phyloP scores from a whole-genome alignment of 345 rosid genomes.

The Acer negundo region DNA sequence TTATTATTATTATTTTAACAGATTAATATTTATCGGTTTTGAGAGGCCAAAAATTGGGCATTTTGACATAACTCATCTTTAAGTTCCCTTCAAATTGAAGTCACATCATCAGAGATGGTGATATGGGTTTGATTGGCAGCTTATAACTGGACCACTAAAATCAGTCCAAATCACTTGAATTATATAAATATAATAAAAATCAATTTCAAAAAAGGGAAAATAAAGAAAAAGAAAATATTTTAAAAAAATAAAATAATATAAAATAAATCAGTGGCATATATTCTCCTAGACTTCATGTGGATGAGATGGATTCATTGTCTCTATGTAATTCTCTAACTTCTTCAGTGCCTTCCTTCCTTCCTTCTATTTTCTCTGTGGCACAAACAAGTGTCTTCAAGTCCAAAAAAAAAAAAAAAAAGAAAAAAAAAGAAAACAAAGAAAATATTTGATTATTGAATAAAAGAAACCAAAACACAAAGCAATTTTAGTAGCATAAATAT shows the following conservation, averaged over 20 bases:
- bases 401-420: neutral
- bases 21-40: neutral
- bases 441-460: conserved; percentile 12
- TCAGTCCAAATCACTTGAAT: neutral
- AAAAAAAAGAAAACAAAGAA: neutral
- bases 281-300: conserved; percentile 44
- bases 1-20: neutral
- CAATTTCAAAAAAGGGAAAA: conserved; percentile 10
- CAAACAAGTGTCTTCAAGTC: neutral
- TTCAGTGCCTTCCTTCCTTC: conserved; percentile 16
- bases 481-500: neutral
- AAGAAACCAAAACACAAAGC: neutral
- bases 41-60: no score
- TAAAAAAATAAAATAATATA: neutral
- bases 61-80: no score
- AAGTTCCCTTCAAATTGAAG: neutral
- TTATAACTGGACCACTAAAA: conserved; percentile 8
- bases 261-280: conserved; percentile 53
- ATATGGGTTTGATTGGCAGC: neutral
- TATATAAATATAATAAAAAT: conserved; percentile 2
- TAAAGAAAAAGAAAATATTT: neutral
- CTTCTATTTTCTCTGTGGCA: neutral
- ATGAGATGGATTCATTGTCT: conserved; percentile 30
- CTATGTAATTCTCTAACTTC: conserved; percentile 12
- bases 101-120: neutral